Conservation (phyloP, 2,329 filamentous ascomycete species). For the Sporothrix globosa region DNA sequence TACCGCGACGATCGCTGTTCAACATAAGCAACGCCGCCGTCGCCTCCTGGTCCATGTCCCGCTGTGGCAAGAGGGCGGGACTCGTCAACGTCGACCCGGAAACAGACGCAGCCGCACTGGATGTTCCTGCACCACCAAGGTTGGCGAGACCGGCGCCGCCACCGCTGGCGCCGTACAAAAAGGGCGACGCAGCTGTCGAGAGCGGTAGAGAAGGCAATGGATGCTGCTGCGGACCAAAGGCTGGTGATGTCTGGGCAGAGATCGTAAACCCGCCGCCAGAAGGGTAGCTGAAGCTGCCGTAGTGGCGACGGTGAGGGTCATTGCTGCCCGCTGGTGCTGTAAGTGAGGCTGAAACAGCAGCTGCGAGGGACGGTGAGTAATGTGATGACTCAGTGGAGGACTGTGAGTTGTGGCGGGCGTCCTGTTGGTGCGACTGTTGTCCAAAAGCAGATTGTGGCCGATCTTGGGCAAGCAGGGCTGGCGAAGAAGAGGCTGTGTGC, state of each 20-base stretch:
- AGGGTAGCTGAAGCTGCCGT: slow-evolving; percentile 56
- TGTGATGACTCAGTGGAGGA: slow-evolving; percentile 53
- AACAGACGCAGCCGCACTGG: slow-evolving; percentile 42
- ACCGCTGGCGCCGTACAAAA: slow-evolving; percentile 41
- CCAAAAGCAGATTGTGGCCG: neutral
- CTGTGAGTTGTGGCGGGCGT: slow-evolving; percentile 55
- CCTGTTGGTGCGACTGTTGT: slow-evolving; percentile 26
- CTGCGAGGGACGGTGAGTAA: slow-evolving; percentile 38
- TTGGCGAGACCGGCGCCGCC: neutral
- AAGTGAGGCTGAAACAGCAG: slow-evolving; percentile 47
- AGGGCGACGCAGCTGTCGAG: slow-evolving; percentile 22
- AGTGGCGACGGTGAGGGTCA: slow-evolving; percentile 47
- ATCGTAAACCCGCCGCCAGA: slow-evolving; percentile 37
- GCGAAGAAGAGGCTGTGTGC: slow-evolving; percentile 55
- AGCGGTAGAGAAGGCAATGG: slow-evolving; percentile 35
- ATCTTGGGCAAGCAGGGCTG: slow-evolving; percentile 55
- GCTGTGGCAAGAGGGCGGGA: slow-evolving; percentile 59
- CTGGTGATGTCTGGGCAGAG: slow-evolving; percentile 59
- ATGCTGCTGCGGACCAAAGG: slow-evolving; percentile 57
- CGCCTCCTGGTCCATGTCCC: slow-evolving; percentile 72
- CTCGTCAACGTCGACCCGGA: slow-evolving; percentile 61
- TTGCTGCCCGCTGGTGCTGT: slow-evolving; percentile 35
- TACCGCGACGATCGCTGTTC: slow-evolving; percentile 69
- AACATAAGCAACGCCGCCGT: slow-evolving; percentile 87
- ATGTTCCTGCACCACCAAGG: neutral